phyloP scores from a whole-genome alignment of 441 rosid genomes.

The Corymbia citriodora region DNA sequence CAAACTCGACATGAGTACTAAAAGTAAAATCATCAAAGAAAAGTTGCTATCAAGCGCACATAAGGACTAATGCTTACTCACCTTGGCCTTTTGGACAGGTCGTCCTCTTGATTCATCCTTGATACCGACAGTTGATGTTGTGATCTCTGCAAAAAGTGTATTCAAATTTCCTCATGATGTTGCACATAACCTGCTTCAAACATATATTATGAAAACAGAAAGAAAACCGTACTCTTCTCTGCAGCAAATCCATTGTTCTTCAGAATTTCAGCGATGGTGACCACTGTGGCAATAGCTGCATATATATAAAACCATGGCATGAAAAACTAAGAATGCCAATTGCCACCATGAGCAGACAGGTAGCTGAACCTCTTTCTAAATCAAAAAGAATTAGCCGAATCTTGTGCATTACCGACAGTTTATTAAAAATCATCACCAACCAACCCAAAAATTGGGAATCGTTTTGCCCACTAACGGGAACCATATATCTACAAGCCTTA shows the following conservation, averaged over 20 bases:
- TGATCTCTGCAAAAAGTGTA: conserved; percentile 41
- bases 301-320: background rate
- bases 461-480: background rate
- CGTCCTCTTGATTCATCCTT: conserved; percentile 69
- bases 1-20: background rate
- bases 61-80: background rate
- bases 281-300: conserved; percentile 80
- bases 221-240: conserved; percentile 54
- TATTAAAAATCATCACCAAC: background rate
- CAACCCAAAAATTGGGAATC: background rate
- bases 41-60: background rate
- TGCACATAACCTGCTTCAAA: background rate
- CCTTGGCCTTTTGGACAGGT: conserved; percentile 72
- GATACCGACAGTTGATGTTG: conserved; percentile 68
- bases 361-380: background rate
- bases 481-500: background rate
- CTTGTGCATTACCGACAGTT: background rate
- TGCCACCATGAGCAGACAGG: background rate
- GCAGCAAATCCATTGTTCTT: conserved; percentile 77
- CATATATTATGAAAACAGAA: background rate
- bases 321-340: background rate
- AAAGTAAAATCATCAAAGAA: background rate
- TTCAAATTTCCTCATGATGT: background rate
- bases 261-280: conserved; percentile 65
- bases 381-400: background rate